A percentile compares a stretch with the other conserved stretches of the same genome.
phyloP scores from a whole-genome alignment of 352 stramenopile species.

The Phytophthora pluvialis region DNA sequence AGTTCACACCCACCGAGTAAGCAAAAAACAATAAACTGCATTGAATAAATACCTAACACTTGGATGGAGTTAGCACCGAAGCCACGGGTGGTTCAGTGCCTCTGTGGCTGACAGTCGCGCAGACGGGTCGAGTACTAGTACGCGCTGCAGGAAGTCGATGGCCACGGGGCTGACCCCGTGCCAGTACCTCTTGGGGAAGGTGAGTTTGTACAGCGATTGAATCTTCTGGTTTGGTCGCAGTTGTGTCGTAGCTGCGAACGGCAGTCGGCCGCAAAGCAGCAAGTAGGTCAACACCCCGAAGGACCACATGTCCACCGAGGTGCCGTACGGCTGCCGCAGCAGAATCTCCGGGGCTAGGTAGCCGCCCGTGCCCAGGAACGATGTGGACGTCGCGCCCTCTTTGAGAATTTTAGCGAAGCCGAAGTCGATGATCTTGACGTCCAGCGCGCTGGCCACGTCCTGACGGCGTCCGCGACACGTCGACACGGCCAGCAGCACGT shows the following conservation, averaged over 20 bases:
- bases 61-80: slow-evolving; percentile 34
- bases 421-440: slow-evolving; percentile 99
- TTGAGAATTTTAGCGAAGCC: slow-evolving; percentile 94
- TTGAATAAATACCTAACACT: slow-evolving; percentile 46
- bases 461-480: slow-evolving; percentile 24
- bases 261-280: slow-evolving; percentile 94
- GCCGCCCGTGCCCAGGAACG: slow-evolving; percentile 85
- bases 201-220: slow-evolving; percentile 66
- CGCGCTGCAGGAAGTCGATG: slow-evolving; percentile 61
- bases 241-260: slow-evolving; percentile 67
- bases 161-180: slow-evolving; percentile 59
- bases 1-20: too few species aligned
- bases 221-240: slow-evolving; percentile 69
- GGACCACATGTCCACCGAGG: slow-evolving; percentile 97
- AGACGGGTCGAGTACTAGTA: slow-evolving; percentile 68
- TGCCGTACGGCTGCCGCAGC: slow-evolving; percentile 94
- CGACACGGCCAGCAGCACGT: slow-evolving; percentile 63
- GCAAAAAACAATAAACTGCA: slow-evolving; percentile 16
- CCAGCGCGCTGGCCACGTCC: slow-evolving; percentile 24
- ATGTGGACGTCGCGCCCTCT: slow-evolving; percentile 57
- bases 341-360: slow-evolving; percentile 99
- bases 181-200: slow-evolving; percentile 83
- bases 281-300: slow-evolving; percentile 97
- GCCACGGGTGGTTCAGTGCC: slow-evolving; percentile 63
- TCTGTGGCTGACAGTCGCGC: slow-evolving; percentile 57